Evolutionary conservation across 495 filamentous ascomycete genomes (phyloP).

Genomic region (Trichoderma orchidacearum): DNA sequence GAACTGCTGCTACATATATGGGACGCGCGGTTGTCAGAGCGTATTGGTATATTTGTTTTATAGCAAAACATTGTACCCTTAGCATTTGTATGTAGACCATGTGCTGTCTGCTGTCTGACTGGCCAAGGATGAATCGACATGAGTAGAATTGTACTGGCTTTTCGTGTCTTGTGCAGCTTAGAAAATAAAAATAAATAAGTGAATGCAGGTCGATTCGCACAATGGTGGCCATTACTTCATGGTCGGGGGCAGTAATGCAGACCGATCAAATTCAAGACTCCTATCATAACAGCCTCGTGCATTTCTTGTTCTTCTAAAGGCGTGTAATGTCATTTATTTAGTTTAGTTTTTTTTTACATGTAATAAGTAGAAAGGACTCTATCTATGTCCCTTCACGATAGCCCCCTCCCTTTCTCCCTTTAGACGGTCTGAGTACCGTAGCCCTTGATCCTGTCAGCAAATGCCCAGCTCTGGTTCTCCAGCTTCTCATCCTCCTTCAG

Average conservation of each 20-base stretch:
- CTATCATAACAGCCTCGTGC: too few species aligned
- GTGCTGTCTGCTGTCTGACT: not conserved
- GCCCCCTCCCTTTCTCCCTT: slow-evolving; percentile 3
- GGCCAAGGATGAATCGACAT: not conserved
- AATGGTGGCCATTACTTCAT: too few species aligned
- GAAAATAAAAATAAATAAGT: not conserved
- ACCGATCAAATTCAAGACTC: too few species aligned
- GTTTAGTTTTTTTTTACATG: not conserved
- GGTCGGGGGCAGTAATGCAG: too few species aligned
- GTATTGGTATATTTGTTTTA: not conserved
- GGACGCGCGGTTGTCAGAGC: not conserved
- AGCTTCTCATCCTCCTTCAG: slow-evolving; percentile 62
- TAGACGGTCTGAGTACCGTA: slow-evolving; percentile 38
- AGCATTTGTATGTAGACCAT: not conserved
- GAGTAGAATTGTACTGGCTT: too few species aligned
- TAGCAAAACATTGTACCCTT: not conserved
- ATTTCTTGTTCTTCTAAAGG: too few species aligned
- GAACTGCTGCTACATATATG: not conserved
- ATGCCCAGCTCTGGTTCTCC: slow-evolving; percentile 87
- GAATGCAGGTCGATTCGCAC: too few species aligned
- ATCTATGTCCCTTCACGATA: not conserved
- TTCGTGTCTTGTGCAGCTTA: too few species aligned
- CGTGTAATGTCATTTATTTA: too few species aligned
- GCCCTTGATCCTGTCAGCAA: slow-evolving; percentile 67
- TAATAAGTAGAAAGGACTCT: not conserved